Percentiles rank a stretch among this genome's conserved stretches.
Conservation (phyloP, 148 eudicot genomes). For the Amaranthus palmeri region DNA sequence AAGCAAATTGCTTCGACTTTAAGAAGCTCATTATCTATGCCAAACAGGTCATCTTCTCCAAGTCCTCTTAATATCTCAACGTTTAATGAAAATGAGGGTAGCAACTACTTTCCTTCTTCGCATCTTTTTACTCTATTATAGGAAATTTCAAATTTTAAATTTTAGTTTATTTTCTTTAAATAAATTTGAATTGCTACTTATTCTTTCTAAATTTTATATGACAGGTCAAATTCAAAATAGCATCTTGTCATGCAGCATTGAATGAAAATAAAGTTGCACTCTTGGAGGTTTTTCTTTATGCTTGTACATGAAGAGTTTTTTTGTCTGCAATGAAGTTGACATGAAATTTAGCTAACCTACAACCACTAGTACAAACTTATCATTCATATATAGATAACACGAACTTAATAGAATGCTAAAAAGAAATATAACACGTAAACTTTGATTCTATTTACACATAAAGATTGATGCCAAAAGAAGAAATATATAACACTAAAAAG, state of each 20-base stretch:
- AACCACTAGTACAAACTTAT: too few relatives aligned
- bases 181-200: background rate
- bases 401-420: too few relatives aligned
- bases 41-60: conserved; percentile 80
- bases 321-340: background rate
- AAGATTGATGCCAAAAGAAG: too few relatives aligned
- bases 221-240: conserved; percentile 89
- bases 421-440: too few relatives aligned
- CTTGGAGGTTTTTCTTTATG: conserved; percentile 51
- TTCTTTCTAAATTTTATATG: background rate
- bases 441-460: too few relatives aligned
- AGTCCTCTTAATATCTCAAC: conserved; percentile 49
- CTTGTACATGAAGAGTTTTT: background rate
- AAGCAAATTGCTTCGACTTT: conserved; percentile 50
- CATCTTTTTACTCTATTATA: background rate
- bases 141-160: background rate
- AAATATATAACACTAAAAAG: too few relatives aligned
- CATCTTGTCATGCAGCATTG: conserved; percentile 63
- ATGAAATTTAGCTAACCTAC: too few relatives aligned
- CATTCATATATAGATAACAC: too few relatives aligned
- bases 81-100: conserved; percentile 93
- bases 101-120: background rate
- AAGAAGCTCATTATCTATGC: conserved; percentile 65
- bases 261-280: conserved; percentile 79
- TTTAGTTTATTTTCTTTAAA: background rate